These are phyloP conservation scores for Rhodotorula glutinis DNA, from an alignment of 1,284 basidiomycete species.

Conservation along the genomic window DNA sequence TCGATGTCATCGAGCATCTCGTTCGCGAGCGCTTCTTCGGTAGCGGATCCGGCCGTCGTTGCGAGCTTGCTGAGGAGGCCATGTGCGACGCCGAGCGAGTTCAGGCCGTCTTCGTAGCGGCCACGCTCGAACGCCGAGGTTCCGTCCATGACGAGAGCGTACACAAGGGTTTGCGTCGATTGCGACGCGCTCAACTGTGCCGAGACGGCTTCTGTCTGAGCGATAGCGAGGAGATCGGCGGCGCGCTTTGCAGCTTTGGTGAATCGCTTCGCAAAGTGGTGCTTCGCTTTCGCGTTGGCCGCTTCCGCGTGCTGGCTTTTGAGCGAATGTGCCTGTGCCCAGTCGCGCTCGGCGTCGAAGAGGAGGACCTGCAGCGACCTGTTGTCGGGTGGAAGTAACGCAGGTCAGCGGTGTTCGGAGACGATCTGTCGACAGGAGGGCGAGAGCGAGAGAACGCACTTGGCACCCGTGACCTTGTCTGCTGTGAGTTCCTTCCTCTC, in stretches of 20 bases:
- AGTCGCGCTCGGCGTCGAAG: constrained; percentile 56
- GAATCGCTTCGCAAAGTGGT: constrained; percentile 38
- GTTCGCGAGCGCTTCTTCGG: constrained; percentile 82
- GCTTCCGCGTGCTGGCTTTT: constrained; percentile 19
- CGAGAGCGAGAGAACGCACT: constrained; percentile 48
- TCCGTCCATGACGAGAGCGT: constrained; percentile 49
- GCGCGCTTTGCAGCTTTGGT: constrained; percentile 32
- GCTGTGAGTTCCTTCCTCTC: constrained; percentile 52
- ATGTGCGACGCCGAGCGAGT: constrained; percentile 73
- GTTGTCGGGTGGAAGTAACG: background rate
- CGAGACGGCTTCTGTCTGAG: constrained; percentile 12
- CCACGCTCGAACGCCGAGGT: constrained; percentile 55
- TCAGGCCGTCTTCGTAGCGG: constrained; percentile 73
- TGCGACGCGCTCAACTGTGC: constrained; percentile 24
- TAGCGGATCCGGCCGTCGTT: constrained; percentile 66
- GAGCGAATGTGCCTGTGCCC: constrained; percentile 39
- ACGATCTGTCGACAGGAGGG: no score
- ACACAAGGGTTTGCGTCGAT: constrained; percentile 48
- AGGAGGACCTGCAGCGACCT: constrained; percentile 62
- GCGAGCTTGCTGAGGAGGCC: constrained; percentile 71
- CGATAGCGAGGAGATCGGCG: constrained; percentile 24
- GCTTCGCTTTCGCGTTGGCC: constrained; percentile 21
- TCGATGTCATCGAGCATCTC: constrained; percentile 82
- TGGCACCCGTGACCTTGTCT: constrained; percentile 24
- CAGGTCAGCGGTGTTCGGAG: no score